phyloP scores from a whole-genome alignment of 768 basidiomycete species.

The Phaffia tasmanica region DNA sequence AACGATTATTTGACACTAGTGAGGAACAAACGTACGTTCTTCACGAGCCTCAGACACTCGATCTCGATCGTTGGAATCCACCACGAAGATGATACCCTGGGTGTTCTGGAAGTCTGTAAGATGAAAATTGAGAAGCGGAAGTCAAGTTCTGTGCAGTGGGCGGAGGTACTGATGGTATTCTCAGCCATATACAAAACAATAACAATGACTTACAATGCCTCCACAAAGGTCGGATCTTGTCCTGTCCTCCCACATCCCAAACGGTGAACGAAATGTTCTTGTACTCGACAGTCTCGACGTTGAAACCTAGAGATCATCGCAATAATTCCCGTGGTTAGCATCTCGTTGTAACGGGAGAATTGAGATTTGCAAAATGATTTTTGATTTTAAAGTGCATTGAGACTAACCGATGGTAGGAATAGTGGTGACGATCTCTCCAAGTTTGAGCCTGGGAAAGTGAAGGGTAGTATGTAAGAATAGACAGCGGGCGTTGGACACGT shows the following conservation, averaged over 20 bases:
- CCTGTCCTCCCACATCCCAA: constrained; percentile 99
- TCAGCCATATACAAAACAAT: background rate
- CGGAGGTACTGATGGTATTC: background rate
- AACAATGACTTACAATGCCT: constrained; percentile 75
- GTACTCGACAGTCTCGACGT: constrained; percentile 99
- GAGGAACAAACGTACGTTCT: constrained; percentile 47
- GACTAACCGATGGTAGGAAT: constrained; percentile 90
- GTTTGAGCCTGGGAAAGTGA: constrained; percentile 65
- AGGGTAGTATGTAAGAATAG: background rate
- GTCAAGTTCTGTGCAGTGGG: background rate
- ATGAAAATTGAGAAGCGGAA: background rate
- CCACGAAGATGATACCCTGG: constrained; percentile 99
- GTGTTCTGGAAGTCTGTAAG: constrained; percentile 97
- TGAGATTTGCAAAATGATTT: background rate
- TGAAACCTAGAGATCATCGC: constrained; percentile 60
- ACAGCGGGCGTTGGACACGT: background rate
- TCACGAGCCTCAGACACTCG: constrained; percentile 98
- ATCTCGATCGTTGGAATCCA: constrained; percentile 98
- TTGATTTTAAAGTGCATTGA: background rate
- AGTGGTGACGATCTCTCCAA: constrained; percentile 99
- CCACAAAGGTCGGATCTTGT: constrained; percentile 99
- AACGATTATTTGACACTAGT: background rate
- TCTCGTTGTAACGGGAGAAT: background rate
- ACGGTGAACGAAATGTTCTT: constrained; percentile 99
- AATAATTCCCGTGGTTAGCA: background rate